These are phyloP conservation scores for Mucuna pruriens DNA, from an alignment of 306 rosid species.

Conservation along the genomic window DNA sequence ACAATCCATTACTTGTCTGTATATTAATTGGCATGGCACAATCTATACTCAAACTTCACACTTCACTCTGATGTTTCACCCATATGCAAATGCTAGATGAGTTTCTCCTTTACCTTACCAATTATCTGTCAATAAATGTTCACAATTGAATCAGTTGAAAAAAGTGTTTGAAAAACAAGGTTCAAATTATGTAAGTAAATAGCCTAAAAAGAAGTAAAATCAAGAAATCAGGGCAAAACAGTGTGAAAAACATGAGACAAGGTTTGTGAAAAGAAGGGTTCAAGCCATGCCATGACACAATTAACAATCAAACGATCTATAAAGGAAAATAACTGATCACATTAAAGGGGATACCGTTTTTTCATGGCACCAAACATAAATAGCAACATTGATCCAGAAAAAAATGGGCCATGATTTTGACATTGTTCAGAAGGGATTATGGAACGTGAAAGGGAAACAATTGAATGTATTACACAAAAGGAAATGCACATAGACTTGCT, in stretches of 20 bases:
- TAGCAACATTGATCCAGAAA: slow-evolving; percentile 27
- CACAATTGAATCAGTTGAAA: slow-evolving; percentile 19
- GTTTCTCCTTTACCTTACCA: neutral
- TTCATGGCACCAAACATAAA: slow-evolving; percentile 30
- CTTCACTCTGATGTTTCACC: slow-evolving; percentile 38
- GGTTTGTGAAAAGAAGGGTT: slow-evolving; percentile 11
- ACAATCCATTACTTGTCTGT: slow-evolving; percentile 37
- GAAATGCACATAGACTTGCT: neutral
- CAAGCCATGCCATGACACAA: neutral
- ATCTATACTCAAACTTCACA: slow-evolving; percentile 37
- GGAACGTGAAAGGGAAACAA: slow-evolving; percentile 36
- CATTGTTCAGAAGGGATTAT: slow-evolving; percentile 25
- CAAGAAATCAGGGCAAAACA: neutral
- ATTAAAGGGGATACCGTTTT: slow-evolving; percentile 17
- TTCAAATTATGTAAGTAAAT: slow-evolving; percentile 13
- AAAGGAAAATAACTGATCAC: slow-evolving; percentile 6
- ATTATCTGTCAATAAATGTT: slow-evolving; percentile 31
- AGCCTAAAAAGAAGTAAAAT: neutral
- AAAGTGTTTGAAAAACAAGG: neutral
- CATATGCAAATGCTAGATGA: slow-evolving; percentile 20
- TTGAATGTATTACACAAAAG: slow-evolving; percentile 37
- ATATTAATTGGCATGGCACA: slow-evolving; percentile 43
- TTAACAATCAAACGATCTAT: slow-evolving; percentile 18
- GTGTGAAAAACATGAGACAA: neutral
- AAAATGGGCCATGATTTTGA: slow-evolving; percentile 38